phyloP scores from a whole-genome alignment of 2,329 filamentous ascomycete genomes.

The Phoma sp. region DNA sequence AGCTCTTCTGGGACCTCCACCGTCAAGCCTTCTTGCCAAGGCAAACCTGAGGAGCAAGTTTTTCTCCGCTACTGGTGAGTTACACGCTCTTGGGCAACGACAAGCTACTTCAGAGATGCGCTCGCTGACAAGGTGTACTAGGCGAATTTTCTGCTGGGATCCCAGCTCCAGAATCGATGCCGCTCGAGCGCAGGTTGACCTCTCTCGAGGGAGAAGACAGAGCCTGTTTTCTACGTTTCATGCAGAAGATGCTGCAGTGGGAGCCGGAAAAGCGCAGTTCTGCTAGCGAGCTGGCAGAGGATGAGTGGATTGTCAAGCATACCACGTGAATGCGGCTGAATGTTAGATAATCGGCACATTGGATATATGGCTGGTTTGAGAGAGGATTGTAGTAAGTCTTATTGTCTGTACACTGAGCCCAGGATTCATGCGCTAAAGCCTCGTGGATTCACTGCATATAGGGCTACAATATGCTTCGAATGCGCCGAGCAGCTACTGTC shows the following conservation, averaged over 20 bases:
- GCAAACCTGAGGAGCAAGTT: slow-evolving; percentile 5
- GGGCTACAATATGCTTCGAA: too few species aligned
- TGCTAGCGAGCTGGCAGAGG: slow-evolving; percentile 28
- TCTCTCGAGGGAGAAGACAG: slow-evolving; percentile 39
- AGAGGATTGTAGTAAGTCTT: too few species aligned
- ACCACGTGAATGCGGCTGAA: slow-evolving; percentile 40
- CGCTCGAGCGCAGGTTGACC: slow-evolving; percentile 32
- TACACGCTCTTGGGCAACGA: not conserved
- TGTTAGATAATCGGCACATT: not conserved
- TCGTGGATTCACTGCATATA: too few species aligned
- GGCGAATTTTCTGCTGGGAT: not conserved
- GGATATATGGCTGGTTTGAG: too few species aligned
- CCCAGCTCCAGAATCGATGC: slow-evolving; percentile 35
- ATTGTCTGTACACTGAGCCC: too few species aligned
- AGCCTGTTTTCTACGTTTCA: slow-evolving; percentile 43
- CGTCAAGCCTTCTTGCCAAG: slow-evolving; percentile 20
- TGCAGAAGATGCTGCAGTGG: slow-evolving; percentile 51
- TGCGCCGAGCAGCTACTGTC: too few species aligned
- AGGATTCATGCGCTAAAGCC: too few species aligned
- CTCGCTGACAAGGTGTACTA: too few species aligned
- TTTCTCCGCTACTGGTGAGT: slow-evolving; percentile 8
- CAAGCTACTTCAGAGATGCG: too few species aligned
- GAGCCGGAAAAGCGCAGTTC: slow-evolving; percentile 31
- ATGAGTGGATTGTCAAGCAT: slow-evolving; percentile 20
- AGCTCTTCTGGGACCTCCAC: slow-evolving; percentile 25